A percentile compares a stretch with the other conserved stretches of the same genome.
These are phyloP conservation scores for Hirschfeldia incana DNA, from an alignment of 345 rosid species.

Conservation along the genomic window DNA sequence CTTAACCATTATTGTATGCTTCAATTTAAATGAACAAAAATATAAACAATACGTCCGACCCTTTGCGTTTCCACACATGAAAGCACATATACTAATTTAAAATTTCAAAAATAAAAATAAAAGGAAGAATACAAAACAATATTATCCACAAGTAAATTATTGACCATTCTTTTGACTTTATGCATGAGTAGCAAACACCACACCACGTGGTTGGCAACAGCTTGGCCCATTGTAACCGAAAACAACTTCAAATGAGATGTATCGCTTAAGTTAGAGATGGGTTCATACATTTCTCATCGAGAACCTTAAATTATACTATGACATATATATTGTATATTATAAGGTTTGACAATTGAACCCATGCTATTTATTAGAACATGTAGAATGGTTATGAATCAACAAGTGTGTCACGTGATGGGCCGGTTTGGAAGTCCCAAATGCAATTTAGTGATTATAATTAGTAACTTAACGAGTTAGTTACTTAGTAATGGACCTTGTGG, in stretches of 20 bases:
- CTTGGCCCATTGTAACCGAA: conserved; percentile 29
- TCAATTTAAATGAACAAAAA: neutral
- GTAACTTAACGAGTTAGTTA: conserved; percentile 30
- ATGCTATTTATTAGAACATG: conserved; percentile 29
- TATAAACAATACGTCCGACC: neutral
- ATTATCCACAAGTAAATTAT: conserved; percentile 33
- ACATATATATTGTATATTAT: neutral
- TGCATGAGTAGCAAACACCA: conserved; percentile 16
- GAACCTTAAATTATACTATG: conserved; percentile 2
- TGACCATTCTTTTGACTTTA: conserved; percentile 30
- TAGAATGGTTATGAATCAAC: conserved; percentile 13
- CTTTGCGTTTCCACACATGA: conserved; percentile 8
- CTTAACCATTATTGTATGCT: neutral
- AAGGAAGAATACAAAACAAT: conserved; percentile 16
- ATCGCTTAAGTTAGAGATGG: conserved; percentile 3
- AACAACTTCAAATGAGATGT: conserved; percentile 29
- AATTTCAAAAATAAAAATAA: neutral
- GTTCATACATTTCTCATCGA: conserved; percentile 9
- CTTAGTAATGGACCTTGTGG: conserved; percentile 30
- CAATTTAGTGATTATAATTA: neutral
- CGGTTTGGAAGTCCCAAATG: conserved; percentile 17
- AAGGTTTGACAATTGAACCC: conserved; percentile 35
- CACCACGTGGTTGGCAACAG: conserved; percentile 32
- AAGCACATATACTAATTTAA: neutral
- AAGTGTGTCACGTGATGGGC: conserved; percentile 31